A percentile compares a stretch with the other conserved stretches of the same genome.
These are phyloP conservation scores for Coemansia brasiliensis DNA, from an alignment of 192 early-diverging fungal species.

Conservation along the genomic window DNA sequence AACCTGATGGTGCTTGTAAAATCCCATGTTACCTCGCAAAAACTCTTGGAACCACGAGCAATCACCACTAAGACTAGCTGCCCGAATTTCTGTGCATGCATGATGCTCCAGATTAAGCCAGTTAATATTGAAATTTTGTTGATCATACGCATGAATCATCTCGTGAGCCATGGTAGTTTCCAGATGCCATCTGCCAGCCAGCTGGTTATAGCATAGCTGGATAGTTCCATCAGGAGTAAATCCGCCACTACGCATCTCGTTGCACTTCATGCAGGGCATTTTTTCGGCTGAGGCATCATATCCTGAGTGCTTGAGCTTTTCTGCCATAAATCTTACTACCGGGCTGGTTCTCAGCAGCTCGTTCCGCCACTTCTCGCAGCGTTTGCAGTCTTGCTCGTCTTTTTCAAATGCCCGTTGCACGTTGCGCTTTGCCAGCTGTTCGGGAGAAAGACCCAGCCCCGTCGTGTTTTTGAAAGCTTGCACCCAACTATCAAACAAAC, in stretches of 20 bases:
- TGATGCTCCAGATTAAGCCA: slow-evolving; percentile 76
- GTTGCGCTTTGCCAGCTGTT: slow-evolving; percentile 45
- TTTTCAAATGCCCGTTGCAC: slow-evolving; percentile 46
- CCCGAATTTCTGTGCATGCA: slow-evolving; percentile 80
- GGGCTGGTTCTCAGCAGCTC: slow-evolving; percentile 71
- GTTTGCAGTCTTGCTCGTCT: slow-evolving; percentile 58
- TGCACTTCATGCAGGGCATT: slow-evolving; percentile 82
- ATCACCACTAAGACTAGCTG: slow-evolving; percentile 77
- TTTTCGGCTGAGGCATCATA: slow-evolving; percentile 58
- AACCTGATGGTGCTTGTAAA: slow-evolving; percentile 77
- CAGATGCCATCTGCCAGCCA: slow-evolving; percentile 76
- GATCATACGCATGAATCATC: slow-evolving; percentile 83
- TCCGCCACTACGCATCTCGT: slow-evolving; percentile 79
- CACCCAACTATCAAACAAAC: slow-evolving; percentile 65
- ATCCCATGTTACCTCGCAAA: slow-evolving; percentile 63
- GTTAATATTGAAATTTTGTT: slow-evolving; percentile 70
- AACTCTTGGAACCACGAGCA: slow-evolving; percentile 72
- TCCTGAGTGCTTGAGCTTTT: slow-evolving; percentile 70
- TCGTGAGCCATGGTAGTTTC: slow-evolving; percentile 95
- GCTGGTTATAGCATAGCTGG: slow-evolving; percentile 83
- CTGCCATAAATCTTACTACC: slow-evolving; percentile 86
- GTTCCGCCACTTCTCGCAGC: slow-evolving; percentile 78
- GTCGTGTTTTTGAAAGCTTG: slow-evolving; percentile 61
- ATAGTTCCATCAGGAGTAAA: slow-evolving; percentile 78
- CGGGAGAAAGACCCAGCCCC: slow-evolving; percentile 59